Conservation (phyloP, 164 flowering plant genomes). For the Vitis amurensis region DNA sequence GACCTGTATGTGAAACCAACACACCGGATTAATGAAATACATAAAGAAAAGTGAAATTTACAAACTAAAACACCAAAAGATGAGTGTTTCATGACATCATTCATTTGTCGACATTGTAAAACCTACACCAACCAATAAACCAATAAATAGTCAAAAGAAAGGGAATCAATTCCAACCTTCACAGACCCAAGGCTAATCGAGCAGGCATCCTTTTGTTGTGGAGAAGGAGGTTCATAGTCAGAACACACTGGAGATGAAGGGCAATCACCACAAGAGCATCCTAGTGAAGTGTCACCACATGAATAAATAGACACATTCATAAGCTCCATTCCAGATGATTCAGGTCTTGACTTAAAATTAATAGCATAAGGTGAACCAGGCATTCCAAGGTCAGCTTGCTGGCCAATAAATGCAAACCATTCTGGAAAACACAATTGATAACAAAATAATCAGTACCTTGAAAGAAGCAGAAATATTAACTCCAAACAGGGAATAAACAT, state of each 20-base stretch:
- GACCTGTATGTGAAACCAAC: conserved; percentile 49
- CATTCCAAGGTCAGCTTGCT: conserved; percentile 45
- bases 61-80: background rate
- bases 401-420: conserved; percentile 87
- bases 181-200: conserved; percentile 65
- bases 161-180: conserved; percentile 44
- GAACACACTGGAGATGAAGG: conserved; percentile 79
- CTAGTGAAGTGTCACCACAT: conserved; percentile 88
- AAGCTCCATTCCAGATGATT: conserved; percentile 70
- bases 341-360: conserved; percentile 55
- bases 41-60: background rate
- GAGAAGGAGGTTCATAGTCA: conserved; percentile 53
- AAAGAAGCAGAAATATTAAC: background rate
- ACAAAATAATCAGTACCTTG: background rate
- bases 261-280: conserved; percentile 99
- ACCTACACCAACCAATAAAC: background rate
- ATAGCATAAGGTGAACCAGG: conserved; percentile 96
- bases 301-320: conserved; percentile 86
- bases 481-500: background rate
- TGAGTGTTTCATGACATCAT: background rate
- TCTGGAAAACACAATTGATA: conserved; percentile 41
- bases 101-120: background rate
- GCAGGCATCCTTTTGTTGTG: conserved; percentile 54
- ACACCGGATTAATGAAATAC: conserved; percentile 8
- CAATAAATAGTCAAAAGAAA: conserved; percentile 2